phyloP scores from a whole-genome alignment of 768 basidiomycete genomes.

The Leucocoprinus birnbaumii region DNA sequence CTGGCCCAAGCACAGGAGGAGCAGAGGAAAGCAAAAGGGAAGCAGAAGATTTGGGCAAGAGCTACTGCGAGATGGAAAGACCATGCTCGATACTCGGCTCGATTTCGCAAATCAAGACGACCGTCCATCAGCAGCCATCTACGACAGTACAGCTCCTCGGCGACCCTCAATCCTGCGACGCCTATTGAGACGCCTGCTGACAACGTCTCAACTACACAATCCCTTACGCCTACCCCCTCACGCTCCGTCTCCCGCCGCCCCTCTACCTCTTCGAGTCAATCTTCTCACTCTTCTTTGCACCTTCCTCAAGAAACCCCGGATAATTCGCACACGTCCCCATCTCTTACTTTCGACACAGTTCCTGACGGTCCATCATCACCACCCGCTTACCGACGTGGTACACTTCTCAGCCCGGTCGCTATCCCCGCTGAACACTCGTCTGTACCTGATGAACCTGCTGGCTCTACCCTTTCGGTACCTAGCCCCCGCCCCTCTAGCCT shows the following conservation, averaged over 20 bases:
- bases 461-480: constrained; percentile 12
- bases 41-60: constrained; percentile 60
- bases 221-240: constrained; percentile 18
- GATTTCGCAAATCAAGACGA: constrained; percentile 52
- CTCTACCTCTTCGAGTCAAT: constrained; percentile 22
- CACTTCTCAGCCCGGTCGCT: constrained; percentile 15
- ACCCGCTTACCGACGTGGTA: constrained; percentile 41
- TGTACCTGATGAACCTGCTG: constrained; percentile 14
- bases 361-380: constrained; percentile 20
- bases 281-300: not conserved
- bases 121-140: constrained; percentile 19
- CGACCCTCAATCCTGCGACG: constrained; percentile 15
- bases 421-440: constrained; percentile 16
- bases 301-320: constrained; percentile 1
- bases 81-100: constrained; percentile 56
- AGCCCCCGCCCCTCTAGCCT: constrained; percentile 20
- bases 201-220: constrained; percentile 1
- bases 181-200: constrained; percentile 13
- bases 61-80: constrained; percentile 71
- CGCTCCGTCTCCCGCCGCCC: constrained; percentile 25
- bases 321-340: not conserved
- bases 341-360: constrained; percentile 15
- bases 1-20: constrained; percentile 7
- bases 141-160: constrained; percentile 25
- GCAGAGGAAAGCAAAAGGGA: constrained; percentile 45